Percentiles rank a stretch among this genome's conserved stretches.
Conservation (phyloP, 306 rosid species). For the Prinsepia uniflora region DNA sequence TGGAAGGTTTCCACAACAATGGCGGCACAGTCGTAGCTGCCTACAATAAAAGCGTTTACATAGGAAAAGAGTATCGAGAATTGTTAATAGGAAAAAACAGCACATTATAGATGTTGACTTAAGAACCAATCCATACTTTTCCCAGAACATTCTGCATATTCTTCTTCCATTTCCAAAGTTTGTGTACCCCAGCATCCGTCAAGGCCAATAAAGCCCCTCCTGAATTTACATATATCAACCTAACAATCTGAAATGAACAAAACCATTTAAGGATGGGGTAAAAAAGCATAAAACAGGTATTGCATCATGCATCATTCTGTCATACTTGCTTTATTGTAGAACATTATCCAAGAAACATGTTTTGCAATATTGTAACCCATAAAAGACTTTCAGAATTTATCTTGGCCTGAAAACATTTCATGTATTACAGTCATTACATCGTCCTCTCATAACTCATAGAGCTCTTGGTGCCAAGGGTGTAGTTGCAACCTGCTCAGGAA, state of each 20-base stretch:
- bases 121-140: constrained; percentile 16
- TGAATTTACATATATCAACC: constrained; percentile 32
- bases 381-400: too few species aligned
- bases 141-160: constrained; percentile 6
- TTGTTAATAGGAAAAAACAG: background rate
- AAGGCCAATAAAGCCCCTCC: constrained; percentile 40
- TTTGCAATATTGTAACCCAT: background rate
- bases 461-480: background rate
- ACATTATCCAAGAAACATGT: background rate
- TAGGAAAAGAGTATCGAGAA: background rate
- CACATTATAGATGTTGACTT: background rate
- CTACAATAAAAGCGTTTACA: constrained; percentile 17
- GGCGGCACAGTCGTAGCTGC: constrained; percentile 28
- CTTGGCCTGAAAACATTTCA: background rate
- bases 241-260: constrained; percentile 28
- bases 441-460: background rate
- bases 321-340: background rate
- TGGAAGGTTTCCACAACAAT: constrained; percentile 21
- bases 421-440: background rate
- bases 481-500: background rate
- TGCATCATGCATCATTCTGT: background rate
- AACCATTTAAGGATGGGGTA: background rate
- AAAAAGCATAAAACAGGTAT: background rate
- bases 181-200: constrained; percentile 28
- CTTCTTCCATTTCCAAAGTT: constrained; percentile 45